These are phyloP conservation scores for Solanum medicagineum DNA, from an alignment of 257 asterid genomes.

Conservation along the genomic window DNA sequence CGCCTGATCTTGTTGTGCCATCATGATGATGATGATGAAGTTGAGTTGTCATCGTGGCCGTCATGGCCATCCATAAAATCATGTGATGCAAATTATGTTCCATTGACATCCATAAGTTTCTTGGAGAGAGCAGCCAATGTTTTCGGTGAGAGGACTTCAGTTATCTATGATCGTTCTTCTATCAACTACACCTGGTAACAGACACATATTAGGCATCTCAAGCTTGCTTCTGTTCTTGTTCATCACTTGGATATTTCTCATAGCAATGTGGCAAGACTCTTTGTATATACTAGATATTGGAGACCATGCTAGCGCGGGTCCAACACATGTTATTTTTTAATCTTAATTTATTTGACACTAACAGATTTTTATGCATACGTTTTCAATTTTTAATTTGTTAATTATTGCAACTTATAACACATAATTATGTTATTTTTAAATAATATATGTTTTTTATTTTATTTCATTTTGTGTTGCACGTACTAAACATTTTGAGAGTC, in stretches of 20 bases:
- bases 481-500: too few species aligned
- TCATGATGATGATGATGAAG: not conserved
- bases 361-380: too few species aligned
- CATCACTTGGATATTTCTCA: slow-evolving; percentile 8
- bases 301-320: too few species aligned
- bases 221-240: slow-evolving; percentile 16
- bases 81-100: slow-evolving; percentile 19
- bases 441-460: too few species aligned
- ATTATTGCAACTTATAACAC: too few species aligned
- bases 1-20: not conserved
- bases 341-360: too few species aligned
- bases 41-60: not conserved
- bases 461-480: too few species aligned
- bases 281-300: not conserved
- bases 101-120: slow-evolving; percentile 24
- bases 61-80: slow-evolving; percentile 1
- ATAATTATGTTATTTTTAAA: too few species aligned
- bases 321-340: too few species aligned
- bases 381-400: too few species aligned
- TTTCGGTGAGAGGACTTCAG: slow-evolving; percentile 11
- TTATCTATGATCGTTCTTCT: not conserved
- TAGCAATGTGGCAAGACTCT: slow-evolving; percentile 10
- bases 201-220: slow-evolving; percentile 10
- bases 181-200: slow-evolving; percentile 14
- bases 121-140: slow-evolving; percentile 19